A percentile compares a stretch with the other conserved stretches of the same genome.
Conservation (phyloP, 257 asterid genomes). For the Rhazya stricta region DNA sequence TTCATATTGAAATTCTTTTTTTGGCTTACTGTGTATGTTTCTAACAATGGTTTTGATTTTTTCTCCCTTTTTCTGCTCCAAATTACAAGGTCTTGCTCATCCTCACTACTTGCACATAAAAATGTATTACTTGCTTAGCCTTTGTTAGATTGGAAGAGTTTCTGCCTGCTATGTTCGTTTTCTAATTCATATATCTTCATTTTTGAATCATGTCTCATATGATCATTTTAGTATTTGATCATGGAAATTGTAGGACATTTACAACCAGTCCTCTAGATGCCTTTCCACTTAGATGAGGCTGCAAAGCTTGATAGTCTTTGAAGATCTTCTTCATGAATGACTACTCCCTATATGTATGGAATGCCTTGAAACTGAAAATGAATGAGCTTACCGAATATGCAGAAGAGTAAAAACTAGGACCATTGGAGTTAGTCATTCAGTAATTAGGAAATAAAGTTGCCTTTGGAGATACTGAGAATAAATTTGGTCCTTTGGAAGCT, state of each 20-base stretch:
- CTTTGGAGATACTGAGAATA: neutral
- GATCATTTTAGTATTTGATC: neutral
- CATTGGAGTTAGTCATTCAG: neutral
- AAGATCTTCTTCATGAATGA: neutral
- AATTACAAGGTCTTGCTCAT: neutral
- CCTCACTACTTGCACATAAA: neutral
- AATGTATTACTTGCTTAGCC: neutral
- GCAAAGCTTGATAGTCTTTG: neutral
- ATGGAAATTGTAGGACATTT: neutral
- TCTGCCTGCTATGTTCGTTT: neutral
- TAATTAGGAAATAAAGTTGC: neutral
- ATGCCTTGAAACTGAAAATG: neutral
- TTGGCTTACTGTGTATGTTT: too few relatives aligned
- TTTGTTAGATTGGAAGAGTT: neutral
- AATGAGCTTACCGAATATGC: neutral
- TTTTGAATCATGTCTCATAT: neutral
- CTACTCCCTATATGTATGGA: neutral
- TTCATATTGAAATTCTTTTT: too few relatives aligned
- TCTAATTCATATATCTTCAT: neutral
- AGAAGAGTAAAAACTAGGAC: neutral
- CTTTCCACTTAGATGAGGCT: neutral
- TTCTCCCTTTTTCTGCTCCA: too few relatives aligned
- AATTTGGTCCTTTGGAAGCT: neutral
- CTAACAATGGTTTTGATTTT: too few relatives aligned
- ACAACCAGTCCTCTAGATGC: neutral